Evolutionary conservation across 2,329 filamentous ascomycete species (phyloP).

Genomic region (Aspergillus ruber): DNA sequence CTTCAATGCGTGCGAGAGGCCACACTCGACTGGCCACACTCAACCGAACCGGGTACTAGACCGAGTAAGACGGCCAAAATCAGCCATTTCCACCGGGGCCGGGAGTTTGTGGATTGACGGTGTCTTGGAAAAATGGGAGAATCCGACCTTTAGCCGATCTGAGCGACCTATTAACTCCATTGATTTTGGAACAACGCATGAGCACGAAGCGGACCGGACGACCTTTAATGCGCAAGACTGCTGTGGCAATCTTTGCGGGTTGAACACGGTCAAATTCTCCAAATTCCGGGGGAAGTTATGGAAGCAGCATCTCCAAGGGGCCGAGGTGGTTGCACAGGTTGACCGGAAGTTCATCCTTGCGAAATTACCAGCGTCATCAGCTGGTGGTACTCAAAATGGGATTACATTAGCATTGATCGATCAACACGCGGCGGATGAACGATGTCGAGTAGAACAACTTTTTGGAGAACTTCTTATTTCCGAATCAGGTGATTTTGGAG

Average conservation of each 20-base stretch:
- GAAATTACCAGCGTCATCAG: slow-evolving; percentile 41
- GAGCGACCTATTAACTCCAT: slow-evolving; percentile 39
- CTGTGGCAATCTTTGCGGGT: slow-evolving; percentile 15
- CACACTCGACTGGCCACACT: slow-evolving; percentile 13
- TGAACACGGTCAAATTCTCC: slow-evolving; percentile 18
- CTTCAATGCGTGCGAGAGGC: slow-evolving; percentile 6
- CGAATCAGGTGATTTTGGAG: neutral
- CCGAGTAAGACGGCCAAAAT: slow-evolving; percentile 10
- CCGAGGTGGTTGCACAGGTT: slow-evolving; percentile 71
- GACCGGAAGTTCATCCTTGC: slow-evolving; percentile 83
- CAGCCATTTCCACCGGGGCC: slow-evolving; percentile 7
- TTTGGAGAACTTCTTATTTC: slow-evolving; percentile 50
- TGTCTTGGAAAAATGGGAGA: slow-evolving; percentile 63
- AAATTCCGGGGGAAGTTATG: slow-evolving; percentile 47
- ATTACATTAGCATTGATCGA: slow-evolving; percentile 67
- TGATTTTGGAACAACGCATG: slow-evolving; percentile 15
- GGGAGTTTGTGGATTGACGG: slow-evolving; percentile 52
- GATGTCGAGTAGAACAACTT: slow-evolving; percentile 69
- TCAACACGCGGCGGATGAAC: slow-evolving; percentile 91
- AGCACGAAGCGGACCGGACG: slow-evolving; percentile 7
- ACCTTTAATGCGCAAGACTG: slow-evolving; percentile 13
- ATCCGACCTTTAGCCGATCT: slow-evolving; percentile 62
- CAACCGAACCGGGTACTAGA: slow-evolving; percentile 3
- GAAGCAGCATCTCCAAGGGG: slow-evolving; percentile 53
- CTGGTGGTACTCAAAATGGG: neutral